Evolutionary conservation across 805 yeast species (phyloP).

Genomic region (Ogataea pilisensis): DNA sequence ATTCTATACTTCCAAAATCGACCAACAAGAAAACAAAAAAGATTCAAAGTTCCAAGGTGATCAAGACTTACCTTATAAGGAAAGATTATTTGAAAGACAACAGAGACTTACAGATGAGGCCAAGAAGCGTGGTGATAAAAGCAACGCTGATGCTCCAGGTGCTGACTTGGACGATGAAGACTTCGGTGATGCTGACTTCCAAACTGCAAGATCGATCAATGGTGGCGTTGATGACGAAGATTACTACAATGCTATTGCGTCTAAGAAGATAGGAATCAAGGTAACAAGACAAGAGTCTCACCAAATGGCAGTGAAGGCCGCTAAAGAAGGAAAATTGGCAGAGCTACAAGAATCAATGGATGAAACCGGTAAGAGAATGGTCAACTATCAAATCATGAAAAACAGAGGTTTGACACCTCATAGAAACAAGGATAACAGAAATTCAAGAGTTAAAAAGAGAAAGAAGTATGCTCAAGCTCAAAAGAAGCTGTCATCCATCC

Average conservation of each 20-base stretch:
- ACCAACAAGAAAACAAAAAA: constrained; percentile 68
- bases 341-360: constrained; percentile 66
- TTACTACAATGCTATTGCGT: constrained; percentile 55
- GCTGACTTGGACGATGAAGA: constrained; percentile 55
- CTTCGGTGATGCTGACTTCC: constrained; percentile 39
- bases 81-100: constrained; percentile 85
- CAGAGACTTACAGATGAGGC: constrained; percentile 87
- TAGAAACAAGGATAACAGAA: constrained; percentile 89
- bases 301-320: constrained; percentile 66
- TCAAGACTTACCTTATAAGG: constrained; percentile 85
- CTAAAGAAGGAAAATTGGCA: constrained; percentile 77
- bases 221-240: constrained; percentile 43
- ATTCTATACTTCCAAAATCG: constrained; percentile 95
- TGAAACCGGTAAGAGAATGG: constrained; percentile 86
- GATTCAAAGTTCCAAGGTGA: constrained; percentile 70
- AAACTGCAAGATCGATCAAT: constrained; percentile 21
- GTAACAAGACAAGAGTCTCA: constrained; percentile 60
- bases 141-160: constrained; percentile 39
- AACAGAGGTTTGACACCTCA: constrained; percentile 94
- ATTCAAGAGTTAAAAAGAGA: constrained; percentile 97
- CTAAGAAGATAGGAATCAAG: constrained; percentile 44
- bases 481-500: constrained; percentile 86
- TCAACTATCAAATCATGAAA: constrained; percentile 90
- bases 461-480: constrained; percentile 92
- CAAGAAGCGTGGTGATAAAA: constrained; percentile 68